Conservation (phyloP, 805 yeast genomes). For the Cyberlindnera americana region DNA sequence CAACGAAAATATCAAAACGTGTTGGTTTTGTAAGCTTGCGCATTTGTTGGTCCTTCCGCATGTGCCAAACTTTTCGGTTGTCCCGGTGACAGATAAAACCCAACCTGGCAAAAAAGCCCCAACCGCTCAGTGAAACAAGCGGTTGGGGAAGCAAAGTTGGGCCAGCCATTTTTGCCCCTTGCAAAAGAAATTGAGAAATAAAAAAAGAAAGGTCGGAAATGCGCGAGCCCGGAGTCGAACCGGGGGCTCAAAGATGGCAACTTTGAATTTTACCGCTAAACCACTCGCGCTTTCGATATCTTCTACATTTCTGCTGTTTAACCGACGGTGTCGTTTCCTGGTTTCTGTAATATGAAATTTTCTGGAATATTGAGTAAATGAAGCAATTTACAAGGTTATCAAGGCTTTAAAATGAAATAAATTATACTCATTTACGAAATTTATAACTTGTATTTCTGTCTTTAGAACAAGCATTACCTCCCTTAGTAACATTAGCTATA, state of each 20-base stretch:
- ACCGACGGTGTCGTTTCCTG: not conserved
- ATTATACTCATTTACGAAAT: no score
- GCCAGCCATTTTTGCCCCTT: not conserved
- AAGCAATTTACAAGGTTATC: no score
- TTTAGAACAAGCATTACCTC: no score
- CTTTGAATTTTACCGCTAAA: conserved; percentile 55
- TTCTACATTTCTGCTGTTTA: not conserved
- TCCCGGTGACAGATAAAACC: conserved; percentile 1
- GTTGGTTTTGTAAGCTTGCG: conserved; percentile 1
- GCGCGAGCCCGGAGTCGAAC: conserved; percentile 60
- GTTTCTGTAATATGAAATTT: no score
- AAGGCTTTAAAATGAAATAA: no score
- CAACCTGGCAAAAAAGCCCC: no score
- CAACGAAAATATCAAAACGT: conserved; percentile 2
- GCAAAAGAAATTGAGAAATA: no score
- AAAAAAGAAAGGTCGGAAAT: conserved; percentile 18
- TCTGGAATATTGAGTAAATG: no score
- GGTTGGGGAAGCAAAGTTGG: not conserved
- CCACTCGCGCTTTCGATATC: conserved; percentile 41
- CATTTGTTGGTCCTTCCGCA: conserved; percentile 7
- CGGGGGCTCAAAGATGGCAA: conserved; percentile 59
- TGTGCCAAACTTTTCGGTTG: conserved; percentile 7
- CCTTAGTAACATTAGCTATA: no score
- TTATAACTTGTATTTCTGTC: no score
- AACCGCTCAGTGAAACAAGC: not conserved